Base-by-base conservation (phyloP, 192 early-diverging fungal genomes). In the Coemansia sp. region DNA sequence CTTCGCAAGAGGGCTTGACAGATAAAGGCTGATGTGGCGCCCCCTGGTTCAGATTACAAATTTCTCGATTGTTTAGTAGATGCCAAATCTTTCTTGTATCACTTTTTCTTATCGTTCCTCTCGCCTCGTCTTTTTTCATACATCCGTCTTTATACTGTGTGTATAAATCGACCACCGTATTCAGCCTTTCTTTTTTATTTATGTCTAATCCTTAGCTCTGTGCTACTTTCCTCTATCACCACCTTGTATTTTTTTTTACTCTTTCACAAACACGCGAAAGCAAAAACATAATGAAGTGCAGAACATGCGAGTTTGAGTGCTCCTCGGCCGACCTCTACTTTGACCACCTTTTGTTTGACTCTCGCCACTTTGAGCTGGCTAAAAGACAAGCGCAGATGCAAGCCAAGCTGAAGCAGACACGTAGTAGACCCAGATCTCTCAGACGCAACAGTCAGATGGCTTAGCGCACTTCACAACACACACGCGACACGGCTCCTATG, bases 301-400 rank as follows among this genome's bases (percentile, higher is more conserved):
- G 64, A 63, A 83, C 81, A 18, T 84, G 82, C 61, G 82, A 74
- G 20, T 80, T 79, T 49, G 82, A 84, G 73, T 84, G 82, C 62
- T 41, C 71, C 34, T 84, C 82, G 34, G 66, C 69, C 34, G 82
- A 84, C 70, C 53, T 80, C 55, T 84, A 84, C 67, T 84, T 84
- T 69, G 82, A 84, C 63, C 82, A 84, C 44, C 47, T 84, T 3
- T 24, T 80, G 24, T 84, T 84, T 44, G 82, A 84, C 38, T 63
- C 65, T 0, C 78, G 77, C 27, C 82, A 84, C 69, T 71, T 74
- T 62, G 78, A 73, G 65, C 62, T 80, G 13, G 78, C 73, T 0
- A 68, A 79, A 63, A 75, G 72, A 61, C 66, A 73, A 34, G 74
- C 75, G 10, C 74, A 76, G 44, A 71, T 75, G 22, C 47, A 76